A percentile compares a stretch with the other conserved stretches of the same genome.
Conservation (phyloP, 257 asterid species). For the Solanum appendiculatum region DNA sequence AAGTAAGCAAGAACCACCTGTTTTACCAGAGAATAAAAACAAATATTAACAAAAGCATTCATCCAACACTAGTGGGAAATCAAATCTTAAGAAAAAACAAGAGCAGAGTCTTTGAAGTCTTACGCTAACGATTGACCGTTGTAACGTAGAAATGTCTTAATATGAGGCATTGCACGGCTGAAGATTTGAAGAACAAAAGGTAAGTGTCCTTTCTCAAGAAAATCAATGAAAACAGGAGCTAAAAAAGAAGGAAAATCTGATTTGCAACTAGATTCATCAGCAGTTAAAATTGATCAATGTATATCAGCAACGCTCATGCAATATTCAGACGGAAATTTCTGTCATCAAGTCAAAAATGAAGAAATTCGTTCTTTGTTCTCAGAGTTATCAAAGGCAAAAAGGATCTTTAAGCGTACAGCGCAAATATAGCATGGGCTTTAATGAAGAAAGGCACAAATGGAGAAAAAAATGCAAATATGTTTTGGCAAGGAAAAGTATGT, state of each 20-base stretch:
- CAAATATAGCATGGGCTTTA: not conserved
- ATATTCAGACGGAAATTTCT: not conserved
- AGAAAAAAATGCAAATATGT: not conserved
- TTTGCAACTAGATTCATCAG: not conserved
- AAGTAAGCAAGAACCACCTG: conserved; percentile 93
- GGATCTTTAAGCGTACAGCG: not conserved
- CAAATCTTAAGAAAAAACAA: not conserved
- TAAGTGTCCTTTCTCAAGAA: conserved; percentile 4
- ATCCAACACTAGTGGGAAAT: not conserved
- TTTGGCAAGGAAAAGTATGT: not conserved
- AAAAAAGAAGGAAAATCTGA: not conserved
- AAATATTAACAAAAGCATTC: not conserved
- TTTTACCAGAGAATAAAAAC: not conserved
- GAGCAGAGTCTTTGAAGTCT: conserved; percentile 8
- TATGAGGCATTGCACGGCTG: conserved; percentile 99
- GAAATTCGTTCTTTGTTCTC: not conserved
- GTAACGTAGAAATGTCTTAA: conserved; percentile 85
- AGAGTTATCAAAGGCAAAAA: not conserved
- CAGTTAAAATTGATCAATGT: not conserved
- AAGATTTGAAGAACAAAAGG: conserved; percentile 5
- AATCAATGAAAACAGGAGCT: not conserved
- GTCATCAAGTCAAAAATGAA: not conserved
- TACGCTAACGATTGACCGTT: conserved; percentile 93
- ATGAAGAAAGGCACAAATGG: not conserved
- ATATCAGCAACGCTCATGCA: not conserved